These are phyloP conservation scores for Plectosphaerella cucumerina DNA, from an alignment of 2,329 filamentous ascomycete species.

Conservation along the genomic window DNA sequence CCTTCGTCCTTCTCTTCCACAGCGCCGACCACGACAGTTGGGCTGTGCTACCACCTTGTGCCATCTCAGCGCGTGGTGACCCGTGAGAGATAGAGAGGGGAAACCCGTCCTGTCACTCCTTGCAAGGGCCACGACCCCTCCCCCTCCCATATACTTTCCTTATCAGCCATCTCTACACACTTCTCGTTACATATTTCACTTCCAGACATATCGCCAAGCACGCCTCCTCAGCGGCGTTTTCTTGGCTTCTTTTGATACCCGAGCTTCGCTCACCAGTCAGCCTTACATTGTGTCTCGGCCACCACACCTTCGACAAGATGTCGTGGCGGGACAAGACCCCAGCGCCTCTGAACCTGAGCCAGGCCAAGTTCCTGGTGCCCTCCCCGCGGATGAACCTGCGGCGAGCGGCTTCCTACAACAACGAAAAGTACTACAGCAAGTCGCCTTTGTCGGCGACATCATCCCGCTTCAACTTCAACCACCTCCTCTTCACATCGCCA, in stretches of 20 bases:
- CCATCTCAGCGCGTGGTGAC: not conserved
- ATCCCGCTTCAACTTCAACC: constrained; percentile 62
- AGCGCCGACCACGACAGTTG: not conserved
- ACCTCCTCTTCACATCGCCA: constrained; percentile 62
- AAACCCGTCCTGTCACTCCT: not conserved
- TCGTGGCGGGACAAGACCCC: constrained; percentile 31
- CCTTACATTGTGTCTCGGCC: not conserved
- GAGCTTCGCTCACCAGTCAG: not conserved
- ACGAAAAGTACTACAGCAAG: constrained; percentile 34
- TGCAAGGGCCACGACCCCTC: not conserved
- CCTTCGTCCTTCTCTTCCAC: not conserved
- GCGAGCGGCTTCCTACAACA: constrained; percentile 51
- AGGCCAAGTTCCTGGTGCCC: constrained; percentile 45
- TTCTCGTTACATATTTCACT: not conserved
- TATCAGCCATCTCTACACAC: not conserved
- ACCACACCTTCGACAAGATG: constrained; percentile 4
- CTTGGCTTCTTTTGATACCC: not conserved
- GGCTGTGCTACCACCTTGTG: not conserved
- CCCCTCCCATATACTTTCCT: not conserved
- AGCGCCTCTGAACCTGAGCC: constrained; percentile 40
- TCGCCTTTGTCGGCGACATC: constrained; percentile 55
- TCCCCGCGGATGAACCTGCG: constrained; percentile 57
- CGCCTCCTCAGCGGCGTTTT: not conserved
- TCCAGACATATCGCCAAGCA: too few relatives aligned
- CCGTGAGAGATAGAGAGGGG: too few relatives aligned